Evolutionary conservation across 176 grass and related monocot genomes (phyloP).

Genomic region (Eleusine coracana): DNA sequence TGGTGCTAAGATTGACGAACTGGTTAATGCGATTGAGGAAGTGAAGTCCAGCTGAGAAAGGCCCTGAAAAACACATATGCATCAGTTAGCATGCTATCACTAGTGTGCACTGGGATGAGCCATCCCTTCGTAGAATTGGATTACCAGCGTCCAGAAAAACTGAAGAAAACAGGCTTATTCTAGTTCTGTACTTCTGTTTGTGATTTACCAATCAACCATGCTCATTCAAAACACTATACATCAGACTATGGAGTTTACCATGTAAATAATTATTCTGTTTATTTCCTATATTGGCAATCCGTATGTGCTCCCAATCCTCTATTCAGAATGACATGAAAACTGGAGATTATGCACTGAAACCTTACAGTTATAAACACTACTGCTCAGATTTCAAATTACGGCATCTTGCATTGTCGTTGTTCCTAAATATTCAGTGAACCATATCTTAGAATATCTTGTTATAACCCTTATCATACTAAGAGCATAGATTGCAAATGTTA

Average conservation of each 20-base stretch:
- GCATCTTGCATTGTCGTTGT: neutral
- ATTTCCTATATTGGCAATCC: conserved; percentile 28
- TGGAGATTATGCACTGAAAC: neutral
- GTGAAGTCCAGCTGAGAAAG: conserved; percentile 67
- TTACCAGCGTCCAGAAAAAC: conserved; percentile 34
- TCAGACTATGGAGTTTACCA: conserved; percentile 18
- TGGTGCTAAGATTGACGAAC: conserved; percentile 84
- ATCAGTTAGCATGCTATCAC: conserved; percentile 30
- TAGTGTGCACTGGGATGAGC: conserved; percentile 44
- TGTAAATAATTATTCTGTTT: conserved; percentile 38
- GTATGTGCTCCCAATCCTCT: conserved; percentile 6
- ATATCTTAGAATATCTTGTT: conserved; percentile 19
- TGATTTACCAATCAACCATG: conserved; percentile 32
- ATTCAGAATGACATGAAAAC: conserved; percentile 7
- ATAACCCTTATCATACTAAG: neutral
- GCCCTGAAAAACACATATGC: conserved; percentile 12
- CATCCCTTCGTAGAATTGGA: conserved; percentile 35
- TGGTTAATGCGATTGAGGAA: conserved; percentile 61
- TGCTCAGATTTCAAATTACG: neutral
- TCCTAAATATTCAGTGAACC: neutral
- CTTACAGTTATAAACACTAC: neutral
- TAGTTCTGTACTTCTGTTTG: conserved; percentile 44
- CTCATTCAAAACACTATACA: conserved; percentile 32
- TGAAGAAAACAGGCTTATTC: conserved; percentile 2
- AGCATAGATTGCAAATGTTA: conserved; percentile 13